Evolutionary conservation across 2,329 filamentous ascomycete genomes (phyloP).

Genomic region (Venturiaceae sp.): DNA sequence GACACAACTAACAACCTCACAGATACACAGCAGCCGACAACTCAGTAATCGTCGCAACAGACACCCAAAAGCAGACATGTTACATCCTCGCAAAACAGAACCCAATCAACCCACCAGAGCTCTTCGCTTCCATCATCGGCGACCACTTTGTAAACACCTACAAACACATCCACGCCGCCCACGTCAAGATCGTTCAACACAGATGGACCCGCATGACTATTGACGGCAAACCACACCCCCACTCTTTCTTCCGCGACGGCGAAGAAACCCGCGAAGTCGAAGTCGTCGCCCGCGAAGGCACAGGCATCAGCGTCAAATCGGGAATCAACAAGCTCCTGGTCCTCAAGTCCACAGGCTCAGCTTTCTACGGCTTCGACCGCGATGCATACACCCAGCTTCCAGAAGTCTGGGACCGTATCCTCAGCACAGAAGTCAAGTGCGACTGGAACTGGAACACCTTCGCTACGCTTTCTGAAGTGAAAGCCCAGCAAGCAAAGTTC

Average conservation of each 20-base stretch:
- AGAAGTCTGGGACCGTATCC: conserved; percentile 90
- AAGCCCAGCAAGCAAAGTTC: conserved; percentile 55
- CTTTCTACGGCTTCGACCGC: conserved; percentile 87
- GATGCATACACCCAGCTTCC: conserved; percentile 88
- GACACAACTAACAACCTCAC: conserved; percentile 6
- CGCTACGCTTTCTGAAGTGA: conserved; percentile 55
- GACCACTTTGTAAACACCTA: conserved; percentile 85
- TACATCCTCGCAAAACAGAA: conserved; percentile 93
- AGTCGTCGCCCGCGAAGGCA: conserved; percentile 50
- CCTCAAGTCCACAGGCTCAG: conserved; percentile 91
- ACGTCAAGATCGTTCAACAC: conserved; percentile 74
- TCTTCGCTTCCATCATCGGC: conserved; percentile 77
- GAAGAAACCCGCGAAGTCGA: conserved; percentile 79
- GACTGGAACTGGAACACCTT: conserved; percentile 79
- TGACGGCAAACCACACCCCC: conserved; percentile 83
- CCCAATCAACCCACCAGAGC: conserved; percentile 85
- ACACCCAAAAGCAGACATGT: conserved; percentile 88
- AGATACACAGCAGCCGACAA: conserved; percentile 94
- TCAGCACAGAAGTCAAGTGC: conserved; percentile 86
- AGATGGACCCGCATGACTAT: conserved; percentile 85
- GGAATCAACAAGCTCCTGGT: conserved; percentile 75
- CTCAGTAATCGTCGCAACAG: conserved; percentile 87
- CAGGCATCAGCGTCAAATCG: conserved; percentile 65
- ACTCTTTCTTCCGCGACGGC: conserved; percentile 88
- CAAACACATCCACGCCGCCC: conserved; percentile 74